Conservation (phyloP, 2,329 filamentous ascomycete genomes). For the Ophioceras dolichostomum region DNA sequence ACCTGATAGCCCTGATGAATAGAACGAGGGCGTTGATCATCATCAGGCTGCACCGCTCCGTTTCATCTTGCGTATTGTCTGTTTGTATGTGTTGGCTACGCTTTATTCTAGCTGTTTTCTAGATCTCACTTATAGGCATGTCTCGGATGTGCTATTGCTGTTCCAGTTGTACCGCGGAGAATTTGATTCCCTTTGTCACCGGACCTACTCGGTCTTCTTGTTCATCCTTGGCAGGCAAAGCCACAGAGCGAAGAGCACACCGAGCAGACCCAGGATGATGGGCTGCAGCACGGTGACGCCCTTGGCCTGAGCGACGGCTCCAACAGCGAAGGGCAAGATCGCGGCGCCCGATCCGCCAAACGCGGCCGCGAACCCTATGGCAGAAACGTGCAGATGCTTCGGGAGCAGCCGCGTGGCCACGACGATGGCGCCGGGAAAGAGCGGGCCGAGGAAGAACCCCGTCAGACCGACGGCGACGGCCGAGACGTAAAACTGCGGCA, state of each 20-base stretch:
- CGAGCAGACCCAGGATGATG: constrained; percentile 35
- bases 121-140: no score
- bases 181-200: constrained; percentile 20
- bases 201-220: constrained; percentile 10
- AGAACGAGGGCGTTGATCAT: no score
- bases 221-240: constrained; percentile 18
- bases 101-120: no score
- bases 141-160: no score
- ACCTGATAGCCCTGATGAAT: no score
- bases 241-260: constrained; percentile 32
- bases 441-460: constrained; percentile 68
- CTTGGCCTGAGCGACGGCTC: constrained; percentile 48
- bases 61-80: no score
- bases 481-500: constrained; percentile 63
- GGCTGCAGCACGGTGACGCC: constrained; percentile 47
- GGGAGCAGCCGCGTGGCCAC: constrained; percentile 65
- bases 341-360: constrained; percentile 66
- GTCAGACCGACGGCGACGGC: constrained; percentile 59
- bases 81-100: no score
- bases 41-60: no score
- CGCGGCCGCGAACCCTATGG: constrained; percentile 69
- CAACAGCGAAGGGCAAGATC: constrained; percentile 52
- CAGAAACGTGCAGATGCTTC: constrained; percentile 60
- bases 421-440: constrained; percentile 67
- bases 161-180: no score